Conservation (phyloP, 768 basidiomycete species). For the Mycena galericulata region DNA sequence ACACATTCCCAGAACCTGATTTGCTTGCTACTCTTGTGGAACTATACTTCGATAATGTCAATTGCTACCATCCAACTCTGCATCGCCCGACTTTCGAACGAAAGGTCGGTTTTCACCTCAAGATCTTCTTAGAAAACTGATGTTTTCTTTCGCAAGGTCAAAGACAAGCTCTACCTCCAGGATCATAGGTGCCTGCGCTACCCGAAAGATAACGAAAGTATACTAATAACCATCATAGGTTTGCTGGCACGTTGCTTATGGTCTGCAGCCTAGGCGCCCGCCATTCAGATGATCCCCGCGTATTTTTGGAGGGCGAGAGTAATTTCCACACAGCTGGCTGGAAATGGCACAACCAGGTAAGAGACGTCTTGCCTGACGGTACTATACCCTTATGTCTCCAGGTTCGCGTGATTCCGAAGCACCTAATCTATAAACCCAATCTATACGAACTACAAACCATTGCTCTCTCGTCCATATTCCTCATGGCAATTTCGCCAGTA, state of each 20-base stretch:
- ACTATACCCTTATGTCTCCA: slow-evolving; percentile 34
- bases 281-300: slow-evolving; percentile 70
- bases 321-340: slow-evolving; percentile 64
- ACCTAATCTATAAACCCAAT: slow-evolving; percentile 32
- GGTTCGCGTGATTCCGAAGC: slow-evolving; percentile 41
- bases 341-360: slow-evolving; percentile 64
- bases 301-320: slow-evolving; percentile 59
- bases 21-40: slow-evolving; percentile 68
- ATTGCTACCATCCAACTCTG: slow-evolving; percentile 71
- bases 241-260: slow-evolving; percentile 50
- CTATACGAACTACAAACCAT: slow-evolving; percentile 36
- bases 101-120: no score
- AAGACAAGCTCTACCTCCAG: slow-evolving; percentile 60
- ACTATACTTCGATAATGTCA: slow-evolving; percentile 57
- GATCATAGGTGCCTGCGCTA: no score
- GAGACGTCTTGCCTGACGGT: neutral
- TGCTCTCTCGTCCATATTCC: slow-evolving; percentile 51
- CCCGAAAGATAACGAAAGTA: no score
- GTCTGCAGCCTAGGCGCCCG: slow-evolving; percentile 68
- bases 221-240: no score
- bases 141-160: no score
- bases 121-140: no score
- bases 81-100: slow-evolving; percentile 79
- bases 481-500: slow-evolving; percentile 61
- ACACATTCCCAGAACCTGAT: slow-evolving; percentile 64